phyloP scores from a whole-genome alignment of 129 eudicot species.

The Heracleum sosnowskyi region DNA sequence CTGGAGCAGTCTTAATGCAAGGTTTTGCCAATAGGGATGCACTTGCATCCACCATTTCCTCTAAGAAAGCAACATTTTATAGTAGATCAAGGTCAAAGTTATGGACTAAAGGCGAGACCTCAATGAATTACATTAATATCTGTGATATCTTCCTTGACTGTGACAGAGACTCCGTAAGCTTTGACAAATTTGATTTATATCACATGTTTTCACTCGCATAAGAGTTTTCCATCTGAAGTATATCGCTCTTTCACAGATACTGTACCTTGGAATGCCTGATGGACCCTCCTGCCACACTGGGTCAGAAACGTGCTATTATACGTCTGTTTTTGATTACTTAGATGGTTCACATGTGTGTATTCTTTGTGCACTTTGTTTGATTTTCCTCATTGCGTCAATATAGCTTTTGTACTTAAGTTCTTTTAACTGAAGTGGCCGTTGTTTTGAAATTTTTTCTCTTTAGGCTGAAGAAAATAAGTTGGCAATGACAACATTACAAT shows the following conservation, averaged over 20 bases:
- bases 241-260: conserved; percentile 33
- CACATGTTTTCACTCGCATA: not conserved
- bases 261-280: conserved; percentile 74
- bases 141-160: conserved; percentile 85
- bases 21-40: conserved; percentile 74
- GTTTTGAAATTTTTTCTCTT: not conserved
- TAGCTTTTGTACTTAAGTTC: not conserved
- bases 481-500: conserved; percentile 77
- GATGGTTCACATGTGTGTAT: conserved; percentile 37
- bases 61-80: too few relatives aligned
- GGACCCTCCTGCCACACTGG: conserved; percentile 90
- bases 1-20: conserved; percentile 87
- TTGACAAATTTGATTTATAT: not conserved
- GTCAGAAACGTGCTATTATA: conserved; percentile 79
- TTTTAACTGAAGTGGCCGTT: not conserved
- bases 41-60: too few relatives aligned
- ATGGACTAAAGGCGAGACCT: conserved; percentile 96
- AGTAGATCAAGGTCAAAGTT: too few relatives aligned
- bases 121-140: too few relatives aligned
- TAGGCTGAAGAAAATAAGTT: conserved; percentile 43
- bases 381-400: not conserved
- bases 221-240: too few relatives aligned
- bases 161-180: conserved; percentile 89
- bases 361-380: conserved; percentile 2
- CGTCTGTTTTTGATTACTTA: conserved; percentile 42